These are phyloP conservation scores for Aspergillus nidulans DNA, from an alignment of 495 filamentous ascomycete species.

Conservation along the genomic window DNA sequence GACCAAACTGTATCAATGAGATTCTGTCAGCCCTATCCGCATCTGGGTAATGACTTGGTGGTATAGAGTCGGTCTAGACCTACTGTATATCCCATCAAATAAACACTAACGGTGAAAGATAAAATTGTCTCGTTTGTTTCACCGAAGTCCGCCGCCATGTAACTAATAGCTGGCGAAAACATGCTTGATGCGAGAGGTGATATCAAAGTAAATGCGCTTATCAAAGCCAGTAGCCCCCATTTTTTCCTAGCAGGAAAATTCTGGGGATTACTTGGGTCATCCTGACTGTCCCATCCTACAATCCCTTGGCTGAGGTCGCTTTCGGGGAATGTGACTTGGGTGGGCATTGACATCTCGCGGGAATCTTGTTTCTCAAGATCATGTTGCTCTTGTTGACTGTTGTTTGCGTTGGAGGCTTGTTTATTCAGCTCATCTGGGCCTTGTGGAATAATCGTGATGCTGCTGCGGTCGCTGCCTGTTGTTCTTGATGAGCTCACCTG, in stretches of 20 bases:
- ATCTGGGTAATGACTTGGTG: no score
- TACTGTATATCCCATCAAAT: constrained; percentile 55
- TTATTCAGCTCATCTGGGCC: no score
- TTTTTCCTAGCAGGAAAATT: constrained; percentile 54
- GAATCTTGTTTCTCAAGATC: no score
- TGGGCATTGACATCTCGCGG: not conserved
- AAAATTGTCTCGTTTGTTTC: constrained; percentile 48
- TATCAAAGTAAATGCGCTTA: constrained; percentile 45
- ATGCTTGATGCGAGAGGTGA: constrained; percentile 60
- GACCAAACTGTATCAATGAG: no score
- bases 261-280: constrained; percentile 65
- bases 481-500: no score
- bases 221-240: constrained; percentile 28
- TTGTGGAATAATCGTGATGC: no score
- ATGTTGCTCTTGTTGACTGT: no score
- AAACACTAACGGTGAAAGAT: constrained; percentile 54
- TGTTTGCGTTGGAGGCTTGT: no score
- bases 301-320: constrained; percentile 24
- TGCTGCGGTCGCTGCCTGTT: no score
- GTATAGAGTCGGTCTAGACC: constrained; percentile 4
- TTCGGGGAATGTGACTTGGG: constrained; percentile 19
- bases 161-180: constrained; percentile 60
- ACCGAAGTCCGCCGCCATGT: constrained; percentile 53
- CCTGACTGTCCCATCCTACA: constrained; percentile 49
- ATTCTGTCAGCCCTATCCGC: no score